Evolutionary conservation across 164 flowering plant genomes (phyloP), one percentile per base, ranked within the genome.

Genomic region (Piper betle): DNA sequence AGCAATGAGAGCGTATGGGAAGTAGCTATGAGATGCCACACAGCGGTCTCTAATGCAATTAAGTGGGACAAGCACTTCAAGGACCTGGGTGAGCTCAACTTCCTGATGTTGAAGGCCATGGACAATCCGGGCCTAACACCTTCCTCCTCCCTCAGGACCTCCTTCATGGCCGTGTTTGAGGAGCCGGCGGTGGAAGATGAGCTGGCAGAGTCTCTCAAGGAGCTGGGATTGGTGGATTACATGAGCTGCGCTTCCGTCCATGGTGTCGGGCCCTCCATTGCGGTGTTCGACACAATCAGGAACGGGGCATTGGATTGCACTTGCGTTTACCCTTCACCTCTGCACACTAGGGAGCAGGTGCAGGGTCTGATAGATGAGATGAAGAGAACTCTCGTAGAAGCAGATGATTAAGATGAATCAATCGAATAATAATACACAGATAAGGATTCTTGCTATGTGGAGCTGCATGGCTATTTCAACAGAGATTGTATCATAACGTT

Each of bases 331-430:
- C 97, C 97, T 4, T 77, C 77, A 11, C 96, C 96, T 0, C 53
- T 88, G 77, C 96, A 84, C 76, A 86, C 94, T 3, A 77, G 88
- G 70, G 84, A 83, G 57, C 97, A 84, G 72, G 81, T 91, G 80
- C 68, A 63, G 19, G 74, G 66, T 41, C 61, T 91, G 52, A 68
- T 91, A 57, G 84, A 76, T 50, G 50, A 69, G 13, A 82, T 88
- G 88, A 81, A 81, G 74, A 77, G 50, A 37, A 68, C 80, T 66
- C 80, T 88, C 41, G 53, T 69, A 4, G 71, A 74, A 19, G 78
- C 43, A 12, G 50, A 56, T 16, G 60, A 42, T 37, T 65, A 58
- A 52, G 39, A 6, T 25, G 33, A 25, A 25, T 25, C 33, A 25
- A 25, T 25, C 33, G 2, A 25, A 25, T 25, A 25, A 25, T 25